A percentile compares a stretch with the other conserved stretches of the same genome.
Evolutionary conservation across 345 rosid species (phyloP).

Genomic region (Aegle marmelos): DNA sequence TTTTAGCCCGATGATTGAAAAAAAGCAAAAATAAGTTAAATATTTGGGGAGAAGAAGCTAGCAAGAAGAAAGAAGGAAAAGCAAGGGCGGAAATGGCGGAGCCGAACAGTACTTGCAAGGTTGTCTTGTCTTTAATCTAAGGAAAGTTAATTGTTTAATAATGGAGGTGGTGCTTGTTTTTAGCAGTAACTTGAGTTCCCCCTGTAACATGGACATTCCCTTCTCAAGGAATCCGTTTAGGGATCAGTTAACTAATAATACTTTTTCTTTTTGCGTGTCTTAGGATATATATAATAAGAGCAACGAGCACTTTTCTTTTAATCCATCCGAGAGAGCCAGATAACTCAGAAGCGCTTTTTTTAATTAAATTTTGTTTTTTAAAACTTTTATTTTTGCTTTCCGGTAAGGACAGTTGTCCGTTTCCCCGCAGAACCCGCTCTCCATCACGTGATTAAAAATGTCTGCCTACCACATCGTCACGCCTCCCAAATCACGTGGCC

Average conservation of each 20-base stretch:
- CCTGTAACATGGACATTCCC: constrained; percentile 41
- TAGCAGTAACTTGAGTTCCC: background rate
- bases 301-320: background rate
- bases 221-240: constrained; percentile 45
- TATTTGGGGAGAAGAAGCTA: background rate
- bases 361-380: background rate
- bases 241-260: constrained; percentile 59
- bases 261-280: background rate
- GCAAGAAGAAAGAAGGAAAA: background rate
- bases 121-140: background rate
- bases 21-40: too few species aligned
- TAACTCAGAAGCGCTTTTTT: background rate
- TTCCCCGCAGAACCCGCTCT: constrained; percentile 32
- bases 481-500: constrained; percentile 67
- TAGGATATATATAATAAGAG: constrained; percentile 19
- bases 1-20: too few species aligned
- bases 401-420: constrained; percentile 27
- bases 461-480: constrained; percentile 31
- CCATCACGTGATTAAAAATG: constrained; percentile 51
- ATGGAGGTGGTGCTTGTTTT: background rate
- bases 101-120: background rate
- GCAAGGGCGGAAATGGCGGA: background rate
- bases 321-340: background rate
- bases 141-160: background rate
- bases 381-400: background rate